These are phyloP conservation scores for Sarcodon sp. DNA, from an alignment of 768 basidiomycete genomes.

Conservation along the genomic window DNA sequence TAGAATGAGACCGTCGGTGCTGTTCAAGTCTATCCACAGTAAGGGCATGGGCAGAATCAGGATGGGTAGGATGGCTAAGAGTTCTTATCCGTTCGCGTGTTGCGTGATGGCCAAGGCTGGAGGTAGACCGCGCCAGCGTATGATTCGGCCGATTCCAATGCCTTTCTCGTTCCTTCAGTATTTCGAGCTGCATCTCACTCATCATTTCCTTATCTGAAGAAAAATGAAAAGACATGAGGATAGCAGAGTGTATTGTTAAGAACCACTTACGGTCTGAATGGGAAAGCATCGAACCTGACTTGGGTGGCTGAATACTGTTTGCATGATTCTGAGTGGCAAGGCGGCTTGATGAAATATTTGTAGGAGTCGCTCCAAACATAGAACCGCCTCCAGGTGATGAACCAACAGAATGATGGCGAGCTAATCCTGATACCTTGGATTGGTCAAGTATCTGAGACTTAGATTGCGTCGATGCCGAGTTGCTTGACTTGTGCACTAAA, in stretches of 20 bases:
- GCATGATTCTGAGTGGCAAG: too few species aligned
- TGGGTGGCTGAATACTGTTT: conserved; percentile 27
- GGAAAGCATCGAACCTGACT: conserved; percentile 32
- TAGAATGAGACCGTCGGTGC: conserved; percentile 2
- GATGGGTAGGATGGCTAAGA: conserved; percentile 24
- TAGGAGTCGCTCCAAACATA: too few species aligned
- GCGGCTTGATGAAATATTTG: too few species aligned
- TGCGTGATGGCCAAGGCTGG: conserved; percentile 26
- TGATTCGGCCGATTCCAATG: conserved; percentile 40
- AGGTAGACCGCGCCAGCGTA: conserved; percentile 25
- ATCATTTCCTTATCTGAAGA: conserved; percentile 30
- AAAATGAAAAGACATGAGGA: not conserved
- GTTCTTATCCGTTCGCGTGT: conserved; percentile 21
- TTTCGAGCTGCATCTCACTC: conserved; percentile 29
- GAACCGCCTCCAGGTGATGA: too few species aligned
- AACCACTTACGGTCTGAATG: conserved; percentile 36
- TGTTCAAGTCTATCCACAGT: conserved; percentile 4
- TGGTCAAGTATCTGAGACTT: too few species aligned
- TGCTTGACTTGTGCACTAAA: too few species aligned
- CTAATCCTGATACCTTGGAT: too few species aligned
- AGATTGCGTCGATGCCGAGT: too few species aligned
- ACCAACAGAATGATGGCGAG: too few species aligned
- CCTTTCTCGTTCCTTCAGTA: conserved; percentile 33
- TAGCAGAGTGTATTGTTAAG: not conserved
- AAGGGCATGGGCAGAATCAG: conserved; percentile 25